phyloP scores from a whole-genome alignment of 805 yeast species.

The Candida tammaniensis region DNA sequence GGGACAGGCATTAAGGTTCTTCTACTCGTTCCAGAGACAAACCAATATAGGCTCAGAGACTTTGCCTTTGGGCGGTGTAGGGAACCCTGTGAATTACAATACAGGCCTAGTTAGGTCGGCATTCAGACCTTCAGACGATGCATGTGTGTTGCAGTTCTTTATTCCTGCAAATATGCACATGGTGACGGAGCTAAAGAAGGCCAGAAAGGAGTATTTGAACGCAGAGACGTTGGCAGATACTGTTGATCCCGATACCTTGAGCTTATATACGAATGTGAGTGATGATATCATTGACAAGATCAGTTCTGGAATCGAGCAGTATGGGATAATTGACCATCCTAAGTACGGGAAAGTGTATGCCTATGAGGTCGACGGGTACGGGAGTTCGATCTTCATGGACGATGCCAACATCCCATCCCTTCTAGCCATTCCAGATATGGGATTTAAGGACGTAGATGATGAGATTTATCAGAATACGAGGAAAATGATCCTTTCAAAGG shows the following conservation, averaged over 20 bases:
- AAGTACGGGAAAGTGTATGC: constrained; percentile 77
- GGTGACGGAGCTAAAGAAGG: constrained; percentile 55
- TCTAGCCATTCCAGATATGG: constrained; percentile 76
- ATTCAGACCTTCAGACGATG: constrained; percentile 87
- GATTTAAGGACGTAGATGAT: constrained; percentile 52
- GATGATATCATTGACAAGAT: constrained; percentile 41
- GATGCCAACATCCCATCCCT: constrained; percentile 89
- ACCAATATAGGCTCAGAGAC: constrained; percentile 83
- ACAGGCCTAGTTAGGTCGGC: constrained; percentile 79
- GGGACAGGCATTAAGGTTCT: constrained; percentile 48
- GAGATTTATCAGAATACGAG: constrained; percentile 74
- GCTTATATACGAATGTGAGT: constrained; percentile 17
- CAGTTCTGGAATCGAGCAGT: constrained; percentile 52
- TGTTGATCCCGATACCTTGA: constrained; percentile 8
- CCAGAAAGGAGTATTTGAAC: constrained; percentile 21
- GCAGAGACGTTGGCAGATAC: background rate
- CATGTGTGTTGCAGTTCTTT: constrained; percentile 74
- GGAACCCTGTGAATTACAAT: constrained; percentile 73
- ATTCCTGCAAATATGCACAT: constrained; percentile 84
- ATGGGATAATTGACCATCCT: constrained; percentile 69
- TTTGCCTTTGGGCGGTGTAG: constrained; percentile 70
- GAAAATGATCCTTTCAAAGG: constrained; percentile 62
- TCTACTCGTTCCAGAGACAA: constrained; percentile 68
- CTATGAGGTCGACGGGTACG: constrained; percentile 86
- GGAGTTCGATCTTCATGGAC: constrained; percentile 73